These are phyloP conservation scores for Xerocomus potaroensis DNA, from an alignment of 768 basidiomycete species.

Conservation along the genomic window DNA sequence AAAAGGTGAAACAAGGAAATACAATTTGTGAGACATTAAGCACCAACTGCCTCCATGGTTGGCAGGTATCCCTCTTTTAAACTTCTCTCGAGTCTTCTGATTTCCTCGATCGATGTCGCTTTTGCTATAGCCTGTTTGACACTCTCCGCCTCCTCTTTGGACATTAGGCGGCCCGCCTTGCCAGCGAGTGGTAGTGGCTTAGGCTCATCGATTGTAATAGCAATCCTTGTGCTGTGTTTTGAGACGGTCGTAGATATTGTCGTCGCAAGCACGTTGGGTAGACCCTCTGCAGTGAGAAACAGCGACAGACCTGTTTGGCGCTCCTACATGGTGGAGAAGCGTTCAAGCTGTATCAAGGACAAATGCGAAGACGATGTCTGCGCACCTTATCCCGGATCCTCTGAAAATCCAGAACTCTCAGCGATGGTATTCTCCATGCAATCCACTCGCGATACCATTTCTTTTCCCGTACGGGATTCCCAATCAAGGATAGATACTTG, in stretches of 20 bases:
- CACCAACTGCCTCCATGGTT: conserved; percentile 70
- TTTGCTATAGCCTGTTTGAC: conserved; percentile 85
- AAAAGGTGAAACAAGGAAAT: conserved; percentile 26
- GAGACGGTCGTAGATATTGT: conserved; percentile 73
- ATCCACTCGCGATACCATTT: conserved; percentile 98
- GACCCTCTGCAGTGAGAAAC: conserved; percentile 76
- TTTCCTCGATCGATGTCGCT: conserved; percentile 89
- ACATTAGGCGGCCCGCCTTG: conserved; percentile 84
- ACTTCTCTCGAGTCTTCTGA: conserved; percentile 76
- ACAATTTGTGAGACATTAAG: conserved; percentile 44
- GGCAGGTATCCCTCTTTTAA: conserved; percentile 83
- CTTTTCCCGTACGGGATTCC: conserved; percentile 84
- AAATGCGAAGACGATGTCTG: conserved; percentile 30
- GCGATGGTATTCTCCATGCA: conserved; percentile 78
- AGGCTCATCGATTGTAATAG: conserved; percentile 76
- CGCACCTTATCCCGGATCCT: conserved; percentile 92
- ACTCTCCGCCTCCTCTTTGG: conserved; percentile 84
- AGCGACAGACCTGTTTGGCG: conserved; percentile 67
- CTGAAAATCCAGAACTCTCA: conserved; percentile 94
- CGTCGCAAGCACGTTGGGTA: conserved; percentile 76
- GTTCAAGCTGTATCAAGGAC: conserved; percentile 25
- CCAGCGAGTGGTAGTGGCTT: conserved; percentile 49
- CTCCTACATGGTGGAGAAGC: conserved; percentile 51
- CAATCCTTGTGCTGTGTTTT: conserved; percentile 55
- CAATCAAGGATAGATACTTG: conserved; percentile 71